phyloP scores from a whole-genome alignment of 768 basidiomycete genomes.

The Candolleomyces eurysporus region DNA sequence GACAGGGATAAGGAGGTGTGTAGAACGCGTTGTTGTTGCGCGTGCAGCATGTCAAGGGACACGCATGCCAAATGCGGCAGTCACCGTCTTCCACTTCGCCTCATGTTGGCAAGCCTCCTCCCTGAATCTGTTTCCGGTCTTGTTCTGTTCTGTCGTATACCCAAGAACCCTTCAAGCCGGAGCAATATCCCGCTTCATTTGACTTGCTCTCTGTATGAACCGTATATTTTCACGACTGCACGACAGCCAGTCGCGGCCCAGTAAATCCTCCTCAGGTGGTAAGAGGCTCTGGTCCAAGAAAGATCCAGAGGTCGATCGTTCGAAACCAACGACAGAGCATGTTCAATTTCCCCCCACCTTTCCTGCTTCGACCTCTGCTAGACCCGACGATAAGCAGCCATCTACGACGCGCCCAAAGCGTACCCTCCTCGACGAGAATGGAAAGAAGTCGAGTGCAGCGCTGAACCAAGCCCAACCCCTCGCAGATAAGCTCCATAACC shows the following conservation, averaged over 20 bases:
- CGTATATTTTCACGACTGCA: constrained; percentile 47
- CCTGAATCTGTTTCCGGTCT: constrained; percentile 21
- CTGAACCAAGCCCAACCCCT: background rate
- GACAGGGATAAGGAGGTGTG: background rate
- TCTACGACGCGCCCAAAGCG: background rate
- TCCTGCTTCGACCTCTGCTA: background rate
- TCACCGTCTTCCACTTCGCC: constrained; percentile 37
- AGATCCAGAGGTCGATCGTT: constrained; percentile 9
- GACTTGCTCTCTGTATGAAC: constrained; percentile 41
- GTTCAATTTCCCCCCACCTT: background rate
- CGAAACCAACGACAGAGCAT: constrained; percentile 2
- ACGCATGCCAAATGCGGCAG: constrained; percentile 29
- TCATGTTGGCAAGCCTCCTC: constrained; percentile 50
- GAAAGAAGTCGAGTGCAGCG: background rate
- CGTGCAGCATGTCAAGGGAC: constrained; percentile 3
- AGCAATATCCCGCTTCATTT: constrained; percentile 6
- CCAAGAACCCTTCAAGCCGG: constrained; percentile 2
- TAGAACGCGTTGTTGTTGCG: constrained; percentile 1
- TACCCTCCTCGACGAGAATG: background rate
- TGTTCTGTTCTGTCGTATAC: constrained; percentile 14
- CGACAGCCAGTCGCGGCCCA: constrained; percentile 42
- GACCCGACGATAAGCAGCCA: constrained; percentile 2
- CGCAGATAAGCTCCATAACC: background rate
- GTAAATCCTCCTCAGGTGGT: constrained; percentile 35
- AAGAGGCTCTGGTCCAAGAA: constrained; percentile 34